Evolutionary conservation across 2,329 filamentous ascomycete genomes (phyloP).

Genomic region (Akanthomyces uredinophilus): DNA sequence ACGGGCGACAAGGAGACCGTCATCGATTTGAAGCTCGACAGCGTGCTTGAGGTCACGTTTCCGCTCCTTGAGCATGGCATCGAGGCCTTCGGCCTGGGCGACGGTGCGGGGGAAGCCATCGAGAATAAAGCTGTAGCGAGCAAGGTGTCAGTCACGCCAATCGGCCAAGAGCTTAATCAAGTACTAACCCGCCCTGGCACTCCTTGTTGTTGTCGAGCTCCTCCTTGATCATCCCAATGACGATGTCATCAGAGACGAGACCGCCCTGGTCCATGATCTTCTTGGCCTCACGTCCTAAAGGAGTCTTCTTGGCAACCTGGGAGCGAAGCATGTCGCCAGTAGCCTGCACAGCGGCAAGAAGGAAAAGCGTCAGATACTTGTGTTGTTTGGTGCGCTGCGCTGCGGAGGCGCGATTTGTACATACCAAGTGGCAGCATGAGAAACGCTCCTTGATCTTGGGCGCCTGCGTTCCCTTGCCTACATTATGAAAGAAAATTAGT

Average conservation of each 20-base stretch:
- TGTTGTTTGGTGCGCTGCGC: neutral
- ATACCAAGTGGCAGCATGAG: slow-evolving; percentile 92
- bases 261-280: slow-evolving; percentile 99
- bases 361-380: slow-evolving; percentile 18
- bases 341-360: slow-evolving; percentile 51
- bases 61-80: slow-evolving; percentile 77
- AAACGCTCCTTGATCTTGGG: slow-evolving; percentile 98
- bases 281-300: slow-evolving; percentile 92
- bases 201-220: slow-evolving; percentile 91
- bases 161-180: neutral
- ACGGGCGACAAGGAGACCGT: slow-evolving; percentile 84
- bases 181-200: slow-evolving; percentile 85
- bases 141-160: neutral
- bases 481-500: slow-evolving; percentile 15
- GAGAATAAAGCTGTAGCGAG: slow-evolving; percentile 76
- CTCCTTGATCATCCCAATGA: slow-evolving; percentile 99
- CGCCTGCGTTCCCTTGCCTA: slow-evolving; percentile 98
- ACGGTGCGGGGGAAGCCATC: slow-evolving; percentile 98
- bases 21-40: slow-evolving; percentile 94
- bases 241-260: slow-evolving; percentile 96
- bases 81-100: slow-evolving; percentile 88
- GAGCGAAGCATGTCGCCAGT: slow-evolving; percentile 99
- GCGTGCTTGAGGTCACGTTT: slow-evolving; percentile 88
- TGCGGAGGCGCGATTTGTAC: slow-evolving; percentile 26
- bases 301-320: slow-evolving; percentile 95